Evolutionary conservation across 805 yeast species (phyloP), one percentile per base, ranked within the genome.

Genomic region (Sugiyamaella floridensis): DNA sequence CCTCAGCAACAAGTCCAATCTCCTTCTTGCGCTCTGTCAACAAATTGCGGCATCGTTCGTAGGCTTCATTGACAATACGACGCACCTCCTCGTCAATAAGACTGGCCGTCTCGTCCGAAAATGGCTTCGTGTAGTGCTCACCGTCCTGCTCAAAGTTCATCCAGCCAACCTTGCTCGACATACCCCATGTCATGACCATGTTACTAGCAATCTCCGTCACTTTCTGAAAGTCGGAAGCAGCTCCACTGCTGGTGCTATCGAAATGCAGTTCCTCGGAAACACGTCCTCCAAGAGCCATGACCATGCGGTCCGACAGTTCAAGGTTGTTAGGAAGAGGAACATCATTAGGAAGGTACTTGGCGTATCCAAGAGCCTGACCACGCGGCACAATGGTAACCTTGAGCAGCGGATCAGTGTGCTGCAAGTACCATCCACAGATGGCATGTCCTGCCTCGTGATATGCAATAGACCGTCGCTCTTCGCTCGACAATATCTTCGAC

Each of bases 401-500:
- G 55, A 93, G 76, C 53, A 95, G 74, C 7, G 99, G 99, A 66
- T 92, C 97, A 1, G 98, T 96, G 68, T 79, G 78, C 68, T 86
- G 80, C 63, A 93, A 77, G 65, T 75, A 89, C 99, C 99, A 93
- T 11, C 99, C 99, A 69, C 98, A 90, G 55, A 93, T 81, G 10
- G 99, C 99, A 71, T 95, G 99, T 3, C 99, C 99, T 2, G 99
- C 99, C 70, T 93, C 99, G 67, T 95, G 99, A 64, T 86, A 93
- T 0, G 99, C 99, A 53, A 95, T 97, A 26, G 89, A 82, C 57
- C 76, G 81, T 71, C 89, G 88, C 66, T 95, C 98, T 55, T 85
- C 90, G 1, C 89, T 85, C 2, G 89, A 81, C 55, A 95, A 75
- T 12, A 93, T 79, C 63, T 85, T 84, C 14, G 90, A 79, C 70